These are phyloP conservation scores for Quercus parvula DNA, from an alignment of 306 rosid species.

Conservation along the genomic window DNA sequence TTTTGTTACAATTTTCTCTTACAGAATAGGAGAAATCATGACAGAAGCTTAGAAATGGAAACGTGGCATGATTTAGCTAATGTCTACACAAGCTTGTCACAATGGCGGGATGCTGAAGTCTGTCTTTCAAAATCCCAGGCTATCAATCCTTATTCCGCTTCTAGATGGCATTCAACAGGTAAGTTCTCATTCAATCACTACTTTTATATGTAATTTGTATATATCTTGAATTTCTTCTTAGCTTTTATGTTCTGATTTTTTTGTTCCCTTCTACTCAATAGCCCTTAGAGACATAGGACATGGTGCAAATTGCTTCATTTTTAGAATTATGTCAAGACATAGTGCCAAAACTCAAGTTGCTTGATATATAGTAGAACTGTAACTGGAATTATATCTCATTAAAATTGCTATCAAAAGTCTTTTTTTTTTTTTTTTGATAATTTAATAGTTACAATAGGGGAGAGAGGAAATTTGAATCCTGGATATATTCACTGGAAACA, in stretches of 20 bases:
- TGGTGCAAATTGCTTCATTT: not conserved
- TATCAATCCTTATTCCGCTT: conserved; percentile 81
- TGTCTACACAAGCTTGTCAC: conserved; percentile 59
- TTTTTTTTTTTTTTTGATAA: no score
- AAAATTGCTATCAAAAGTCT: no score
- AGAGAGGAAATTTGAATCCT: no score
- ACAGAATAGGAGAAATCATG: conserved; percentile 49
- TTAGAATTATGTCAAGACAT: not conserved
- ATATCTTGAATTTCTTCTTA: not conserved
- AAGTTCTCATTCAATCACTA: conserved; percentile 2
- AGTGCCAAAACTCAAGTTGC: not conserved
- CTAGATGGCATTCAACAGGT: conserved; percentile 87
- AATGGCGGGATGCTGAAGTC: conserved; percentile 84
- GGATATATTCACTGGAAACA: no score
- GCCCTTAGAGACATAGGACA: not conserved
- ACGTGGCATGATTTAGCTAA: conserved; percentile 88
- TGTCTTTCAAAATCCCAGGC: conserved; percentile 75
- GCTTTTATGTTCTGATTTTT: not conserved
- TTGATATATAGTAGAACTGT: not conserved
- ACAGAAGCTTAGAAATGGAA: conserved; percentile 81
- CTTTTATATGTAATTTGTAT: not conserved
- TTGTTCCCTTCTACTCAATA: not conserved
- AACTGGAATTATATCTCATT: not conserved
- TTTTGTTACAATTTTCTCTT: conserved; percentile 16
- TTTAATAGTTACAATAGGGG: no score